phyloP scores from a whole-genome alignment of 108 stramenopile species.

The Nitzschia putrida region DNA sequence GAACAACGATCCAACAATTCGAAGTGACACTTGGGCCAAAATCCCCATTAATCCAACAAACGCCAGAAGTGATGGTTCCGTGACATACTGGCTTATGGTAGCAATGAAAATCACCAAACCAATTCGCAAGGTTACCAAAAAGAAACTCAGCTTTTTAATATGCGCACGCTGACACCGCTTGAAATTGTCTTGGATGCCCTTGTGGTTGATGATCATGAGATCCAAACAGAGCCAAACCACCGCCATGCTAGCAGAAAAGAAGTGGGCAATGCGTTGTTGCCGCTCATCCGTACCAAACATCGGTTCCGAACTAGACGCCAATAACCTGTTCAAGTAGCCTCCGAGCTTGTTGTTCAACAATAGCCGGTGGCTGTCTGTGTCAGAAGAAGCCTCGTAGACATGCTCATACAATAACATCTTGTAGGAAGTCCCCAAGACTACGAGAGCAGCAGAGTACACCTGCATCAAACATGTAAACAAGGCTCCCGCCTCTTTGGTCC shows the following conservation, averaged over 20 bases:
- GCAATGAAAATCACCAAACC: conserved; percentile 34
- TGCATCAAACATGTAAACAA: conserved; percentile 29
- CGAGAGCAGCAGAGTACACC: conserved; percentile 43
- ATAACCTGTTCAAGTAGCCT: neutral
- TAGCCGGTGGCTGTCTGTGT: conserved; percentile 9
- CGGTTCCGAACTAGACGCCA: conserved; percentile 17
- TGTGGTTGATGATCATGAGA: conserved; percentile 42
- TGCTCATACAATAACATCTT: conserved; percentile 53
- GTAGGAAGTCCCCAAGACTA: conserved; percentile 47
- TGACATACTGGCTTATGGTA: conserved; percentile 39
- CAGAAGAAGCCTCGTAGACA: conserved; percentile 18
- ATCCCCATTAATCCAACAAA: conserved; percentile 25
- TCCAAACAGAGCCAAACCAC: conserved; percentile 44
- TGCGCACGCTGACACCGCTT: conserved; percentile 8
- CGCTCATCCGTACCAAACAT: conserved; percentile 34
- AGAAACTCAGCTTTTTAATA: neutral
- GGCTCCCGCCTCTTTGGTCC: conserved; percentile 29
- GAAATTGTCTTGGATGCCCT: conserved; percentile 19
- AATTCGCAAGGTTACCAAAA: conserved; percentile 14
- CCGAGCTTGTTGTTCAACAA: neutral
- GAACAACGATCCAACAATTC: conserved; percentile 5
- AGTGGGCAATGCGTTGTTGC: conserved; percentile 37
- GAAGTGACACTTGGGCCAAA: conserved; percentile 16
- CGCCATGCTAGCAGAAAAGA: conserved; percentile 46
- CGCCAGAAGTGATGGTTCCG: conserved; percentile 31